Conservation (phyloP, 2,329 filamentous ascomycete genomes). For the Calonectria crousiana region DNA sequence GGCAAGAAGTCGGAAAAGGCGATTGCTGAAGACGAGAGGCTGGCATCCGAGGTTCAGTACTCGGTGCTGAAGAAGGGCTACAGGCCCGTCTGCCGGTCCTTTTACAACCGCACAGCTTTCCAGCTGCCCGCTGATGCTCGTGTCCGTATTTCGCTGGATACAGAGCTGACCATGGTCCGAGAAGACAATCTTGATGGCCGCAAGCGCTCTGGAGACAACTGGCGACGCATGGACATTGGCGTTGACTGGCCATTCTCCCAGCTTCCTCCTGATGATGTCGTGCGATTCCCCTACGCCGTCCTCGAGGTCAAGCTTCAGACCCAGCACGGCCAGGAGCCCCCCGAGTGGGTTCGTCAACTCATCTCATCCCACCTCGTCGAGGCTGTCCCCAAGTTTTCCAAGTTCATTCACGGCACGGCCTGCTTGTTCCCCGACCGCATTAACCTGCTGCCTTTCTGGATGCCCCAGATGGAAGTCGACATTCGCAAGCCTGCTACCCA, state of each 20-base stretch:
- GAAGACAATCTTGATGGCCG: slow-evolving; percentile 94
- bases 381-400: slow-evolving; percentile 99
- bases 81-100: slow-evolving; percentile 90
- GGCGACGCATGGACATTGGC: slow-evolving; percentile 97
- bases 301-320: slow-evolving; percentile 98
- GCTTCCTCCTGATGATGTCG: slow-evolving; percentile 84
- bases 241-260: slow-evolving; percentile 96
- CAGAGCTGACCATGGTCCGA: slow-evolving; percentile 92
- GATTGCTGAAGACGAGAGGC: slow-evolving; percentile 89
- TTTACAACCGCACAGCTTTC: slow-evolving; percentile 98
- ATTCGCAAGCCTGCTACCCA: slow-evolving; percentile 93
- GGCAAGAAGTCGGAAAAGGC: slow-evolving; percentile 94
- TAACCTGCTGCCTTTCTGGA: slow-evolving; percentile 94
- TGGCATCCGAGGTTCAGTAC: slow-evolving; percentile 94
- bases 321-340: slow-evolving; percentile 92
- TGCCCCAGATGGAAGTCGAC: slow-evolving; percentile 97
- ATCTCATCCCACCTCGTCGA: slow-evolving; percentile 95
- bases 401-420: slow-evolving; percentile 97
- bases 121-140: slow-evolving; percentile 96
- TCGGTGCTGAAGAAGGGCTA: slow-evolving; percentile 89
- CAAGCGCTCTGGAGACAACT: slow-evolving; percentile 84
- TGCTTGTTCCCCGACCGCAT: slow-evolving; percentile 89
- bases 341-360: slow-evolving; percentile 95
- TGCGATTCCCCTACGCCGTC: slow-evolving; percentile 94
- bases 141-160: slow-evolving; percentile 96